Evolutionary conservation across 257 asterid genomes (phyloP).

Genomic region (Ligustrum vulgare): DNA sequence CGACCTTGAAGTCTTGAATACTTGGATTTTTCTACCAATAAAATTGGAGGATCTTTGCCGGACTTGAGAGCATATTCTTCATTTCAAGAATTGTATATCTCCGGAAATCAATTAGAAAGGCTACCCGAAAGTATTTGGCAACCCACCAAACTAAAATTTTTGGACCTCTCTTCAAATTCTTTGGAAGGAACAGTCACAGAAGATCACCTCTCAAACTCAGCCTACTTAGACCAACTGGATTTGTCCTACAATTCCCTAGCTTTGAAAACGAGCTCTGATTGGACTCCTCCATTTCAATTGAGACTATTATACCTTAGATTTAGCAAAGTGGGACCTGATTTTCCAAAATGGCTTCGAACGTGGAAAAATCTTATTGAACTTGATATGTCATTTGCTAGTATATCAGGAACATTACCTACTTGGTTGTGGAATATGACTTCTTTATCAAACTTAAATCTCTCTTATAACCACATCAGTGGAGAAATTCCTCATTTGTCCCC

Average conservation of each 20-base stretch:
- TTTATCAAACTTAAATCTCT: constrained; percentile 24
- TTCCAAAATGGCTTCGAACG: constrained; percentile 33
- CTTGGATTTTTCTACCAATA: no score
- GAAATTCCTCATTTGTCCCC: constrained; percentile 14
- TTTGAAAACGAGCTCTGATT: constrained; percentile 7
- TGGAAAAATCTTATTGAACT: constrained; percentile 8
- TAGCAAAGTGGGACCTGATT: constrained; percentile 33
- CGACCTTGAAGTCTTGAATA: no score
- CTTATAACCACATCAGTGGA: constrained; percentile 38
- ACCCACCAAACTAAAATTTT: not conserved
- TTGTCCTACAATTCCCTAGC: constrained; percentile 25
- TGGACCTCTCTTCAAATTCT: constrained; percentile 14
- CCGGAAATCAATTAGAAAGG: not conserved
- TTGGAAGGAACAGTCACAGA: constrained; percentile 27
- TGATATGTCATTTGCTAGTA: constrained; percentile 26
- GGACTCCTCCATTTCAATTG: constrained; percentile 37
- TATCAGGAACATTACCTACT: constrained; percentile 30
- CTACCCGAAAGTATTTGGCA: not conserved
- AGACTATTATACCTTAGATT: not conserved
- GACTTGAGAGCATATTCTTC: not conserved
- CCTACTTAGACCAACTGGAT: constrained; percentile 5
- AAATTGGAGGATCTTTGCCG: not conserved
- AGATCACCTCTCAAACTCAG: constrained; percentile 22
- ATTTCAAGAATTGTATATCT: not conserved
- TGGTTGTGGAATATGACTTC: constrained; percentile 29